Evolutionary conservation across 2,329 filamentous ascomycete genomes (phyloP).

Genomic region (Calonectria ilicicola): DNA sequence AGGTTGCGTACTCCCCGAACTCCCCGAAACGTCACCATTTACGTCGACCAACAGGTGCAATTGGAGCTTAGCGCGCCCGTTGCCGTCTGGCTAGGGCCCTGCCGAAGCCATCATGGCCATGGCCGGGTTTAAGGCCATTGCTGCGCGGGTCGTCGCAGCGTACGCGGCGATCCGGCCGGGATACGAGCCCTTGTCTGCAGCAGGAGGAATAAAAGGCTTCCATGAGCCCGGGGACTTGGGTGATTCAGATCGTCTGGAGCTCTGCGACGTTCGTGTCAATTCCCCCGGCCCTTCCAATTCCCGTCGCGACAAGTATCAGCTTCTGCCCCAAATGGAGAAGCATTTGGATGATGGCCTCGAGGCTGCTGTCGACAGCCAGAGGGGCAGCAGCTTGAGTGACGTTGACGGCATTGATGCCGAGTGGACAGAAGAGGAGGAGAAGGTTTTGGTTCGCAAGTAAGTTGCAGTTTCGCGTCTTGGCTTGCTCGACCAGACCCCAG

Average conservation of each 20-base stretch:
- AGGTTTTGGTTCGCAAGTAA: conserved; percentile 43
- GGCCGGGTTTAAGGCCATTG: background rate
- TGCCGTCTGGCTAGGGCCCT: background rate
- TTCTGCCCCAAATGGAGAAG: conserved; percentile 32
- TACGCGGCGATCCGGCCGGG: conserved; percentile 3
- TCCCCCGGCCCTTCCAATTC: background rate
- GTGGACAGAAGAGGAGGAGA: conserved; percentile 45
- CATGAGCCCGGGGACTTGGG: background rate
- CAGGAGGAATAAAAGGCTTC: conserved; percentile 19
- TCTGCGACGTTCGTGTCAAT: background rate
- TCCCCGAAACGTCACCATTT: conserved; percentile 15
- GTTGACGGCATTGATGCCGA: conserved; percentile 34
- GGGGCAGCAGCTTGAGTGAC: conserved; percentile 23
- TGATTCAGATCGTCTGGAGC: background rate
- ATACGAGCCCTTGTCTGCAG: conserved; percentile 4
- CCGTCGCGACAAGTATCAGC: conserved; percentile 5
- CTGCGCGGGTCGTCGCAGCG: conserved; percentile 25
- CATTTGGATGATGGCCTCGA: conserved; percentile 17
- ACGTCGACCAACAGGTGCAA: conserved; percentile 2
- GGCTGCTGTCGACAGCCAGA: conserved; percentile 14
- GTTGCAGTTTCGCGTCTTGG: background rate
- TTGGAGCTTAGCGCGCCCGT: background rate
- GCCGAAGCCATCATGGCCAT: background rate
- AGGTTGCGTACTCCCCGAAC: conserved; percentile 9
- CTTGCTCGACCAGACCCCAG: background rate